Conservation (phyloP, 441 rosid genomes). For the Erodium texanum region DNA sequence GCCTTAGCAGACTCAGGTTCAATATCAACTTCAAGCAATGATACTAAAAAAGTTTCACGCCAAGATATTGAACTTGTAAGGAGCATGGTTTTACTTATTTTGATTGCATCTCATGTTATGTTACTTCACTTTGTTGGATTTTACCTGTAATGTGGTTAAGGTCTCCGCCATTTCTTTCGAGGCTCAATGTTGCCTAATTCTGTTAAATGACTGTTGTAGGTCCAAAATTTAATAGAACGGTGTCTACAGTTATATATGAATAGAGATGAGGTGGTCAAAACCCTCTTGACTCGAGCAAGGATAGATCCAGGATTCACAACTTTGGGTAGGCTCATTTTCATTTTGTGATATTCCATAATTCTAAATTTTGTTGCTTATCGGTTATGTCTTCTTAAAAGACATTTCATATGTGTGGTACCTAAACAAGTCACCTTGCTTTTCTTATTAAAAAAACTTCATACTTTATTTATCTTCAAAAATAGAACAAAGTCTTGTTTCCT, state of each 20-base stretch:
- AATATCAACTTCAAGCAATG: conserved; percentile 77
- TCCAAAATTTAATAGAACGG: conserved; percentile 88
- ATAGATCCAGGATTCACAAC: conserved; percentile 93
- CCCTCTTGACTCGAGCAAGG: conserved; percentile 78
- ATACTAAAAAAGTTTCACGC: conserved; percentile 78
- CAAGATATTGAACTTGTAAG: conserved; percentile 92
- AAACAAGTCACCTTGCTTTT: background rate
- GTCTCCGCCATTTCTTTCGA: conserved; percentile 4
- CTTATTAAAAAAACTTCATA: background rate
- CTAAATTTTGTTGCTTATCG: no score
- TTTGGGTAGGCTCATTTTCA: conserved; percentile 39
- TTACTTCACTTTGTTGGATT: background rate
- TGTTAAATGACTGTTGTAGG: conserved; percentile 38
- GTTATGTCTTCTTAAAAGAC: no score
- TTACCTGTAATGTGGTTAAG: background rate
- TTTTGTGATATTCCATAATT: no score
- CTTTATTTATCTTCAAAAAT: background rate
- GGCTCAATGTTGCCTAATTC: conserved; percentile 8
- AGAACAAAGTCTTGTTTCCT: background rate
- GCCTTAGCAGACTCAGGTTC: conserved; percentile 78
- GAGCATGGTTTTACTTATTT: background rate
- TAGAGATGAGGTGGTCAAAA: conserved; percentile 88
- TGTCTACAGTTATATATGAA: conserved; percentile 95
- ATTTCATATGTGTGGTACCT: background rate
- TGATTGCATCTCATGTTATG: background rate